A percentile compares a stretch with the other conserved stretches of the same genome.
Evolutionary conservation across 2,329 filamentous ascomycete genomes (phyloP).

Genomic region (Fusarium sulawesiense): DNA sequence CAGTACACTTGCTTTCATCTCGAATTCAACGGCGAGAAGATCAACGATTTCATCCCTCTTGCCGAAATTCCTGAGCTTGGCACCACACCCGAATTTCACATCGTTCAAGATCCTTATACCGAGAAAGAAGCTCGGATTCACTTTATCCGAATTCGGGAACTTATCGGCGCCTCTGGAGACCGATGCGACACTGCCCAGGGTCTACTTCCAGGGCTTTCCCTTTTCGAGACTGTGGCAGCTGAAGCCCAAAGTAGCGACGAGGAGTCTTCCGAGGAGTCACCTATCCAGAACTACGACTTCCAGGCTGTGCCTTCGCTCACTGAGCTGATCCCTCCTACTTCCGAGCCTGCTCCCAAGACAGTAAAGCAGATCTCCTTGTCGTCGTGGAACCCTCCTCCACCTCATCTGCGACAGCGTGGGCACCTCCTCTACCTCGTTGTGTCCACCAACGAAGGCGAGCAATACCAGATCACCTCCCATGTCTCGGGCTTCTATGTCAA

Average conservation of each 20-base stretch:
- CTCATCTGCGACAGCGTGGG: constrained; percentile 88
- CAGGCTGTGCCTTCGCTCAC: constrained; percentile 73
- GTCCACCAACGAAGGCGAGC: constrained; percentile 93
- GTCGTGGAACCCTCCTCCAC: constrained; percentile 95
- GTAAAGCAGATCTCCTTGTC: constrained; percentile 90
- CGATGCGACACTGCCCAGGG: constrained; percentile 89
- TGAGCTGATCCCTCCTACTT: constrained; percentile 75
- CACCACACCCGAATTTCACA: constrained; percentile 78
- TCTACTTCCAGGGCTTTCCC: constrained; percentile 83
- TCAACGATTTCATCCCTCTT: constrained; percentile 95
- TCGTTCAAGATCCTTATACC: constrained; percentile 96
- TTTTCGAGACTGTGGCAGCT: constrained; percentile 81
- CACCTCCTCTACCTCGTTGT: constrained; percentile 91
- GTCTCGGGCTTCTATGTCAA: constrained; percentile 97
- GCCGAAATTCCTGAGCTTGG: constrained; percentile 87
- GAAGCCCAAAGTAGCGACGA: constrained; percentile 56
- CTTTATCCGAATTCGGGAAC: constrained; percentile 87
- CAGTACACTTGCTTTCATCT: constrained; percentile 99
- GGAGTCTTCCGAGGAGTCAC: constrained; percentile 49
- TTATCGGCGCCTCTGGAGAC: constrained; percentile 92
- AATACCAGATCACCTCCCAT: constrained; percentile 91
- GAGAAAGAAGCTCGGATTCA: constrained; percentile 98
- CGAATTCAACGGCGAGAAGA: constrained; percentile 85
- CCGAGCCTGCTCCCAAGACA: constrained; percentile 83
- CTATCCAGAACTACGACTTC: constrained; percentile 80